Conservation (phyloP, 345 rosid species). For the Populus pruinosa region DNA sequence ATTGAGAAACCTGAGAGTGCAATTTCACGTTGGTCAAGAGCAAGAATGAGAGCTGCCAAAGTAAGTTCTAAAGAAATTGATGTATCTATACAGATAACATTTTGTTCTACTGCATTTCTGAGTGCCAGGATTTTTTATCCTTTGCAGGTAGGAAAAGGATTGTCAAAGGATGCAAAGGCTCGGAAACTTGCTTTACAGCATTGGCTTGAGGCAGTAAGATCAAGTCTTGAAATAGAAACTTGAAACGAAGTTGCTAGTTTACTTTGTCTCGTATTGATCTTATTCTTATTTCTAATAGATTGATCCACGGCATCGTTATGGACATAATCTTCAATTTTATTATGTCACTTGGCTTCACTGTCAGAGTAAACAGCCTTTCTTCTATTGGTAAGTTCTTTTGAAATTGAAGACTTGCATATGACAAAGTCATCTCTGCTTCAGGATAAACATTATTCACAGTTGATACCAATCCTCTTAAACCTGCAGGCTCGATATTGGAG, state of each 20-base stretch:
- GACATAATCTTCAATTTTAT: slow-evolving; percentile 91
- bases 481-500: slow-evolving; percentile 87
- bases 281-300: slow-evolving; percentile 45
- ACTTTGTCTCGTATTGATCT: slow-evolving; percentile 13
- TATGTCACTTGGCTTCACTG: slow-evolving; percentile 83
- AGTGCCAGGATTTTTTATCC: not conserved
- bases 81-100: not conserved
- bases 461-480: slow-evolving; percentile 24
- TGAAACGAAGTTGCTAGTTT: not conserved
- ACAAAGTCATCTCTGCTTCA: not conserved
- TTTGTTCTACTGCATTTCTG: not conserved
- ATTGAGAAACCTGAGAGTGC: slow-evolving; percentile 77
- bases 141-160: slow-evolving; percentile 82
- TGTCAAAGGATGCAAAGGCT: slow-evolving; percentile 78
- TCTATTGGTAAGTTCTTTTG: slow-evolving; percentile 58
- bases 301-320: slow-evolving; percentile 95
- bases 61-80: slow-evolving; percentile 27
- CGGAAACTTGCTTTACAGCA: slow-evolving; percentile 88
- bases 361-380: slow-evolving; percentile 77
- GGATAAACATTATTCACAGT: not conserved
- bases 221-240: not conserved
- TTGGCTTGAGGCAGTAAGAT: slow-evolving; percentile 95
- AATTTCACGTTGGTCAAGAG: slow-evolving; percentile 87
- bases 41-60: slow-evolving; percentile 86
- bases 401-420: not conserved